Evolutionary conservation across 495 filamentous ascomycete species (phyloP), one percentile per base, ranked within the genome.

Genomic region (Monascus purpureus): DNA sequence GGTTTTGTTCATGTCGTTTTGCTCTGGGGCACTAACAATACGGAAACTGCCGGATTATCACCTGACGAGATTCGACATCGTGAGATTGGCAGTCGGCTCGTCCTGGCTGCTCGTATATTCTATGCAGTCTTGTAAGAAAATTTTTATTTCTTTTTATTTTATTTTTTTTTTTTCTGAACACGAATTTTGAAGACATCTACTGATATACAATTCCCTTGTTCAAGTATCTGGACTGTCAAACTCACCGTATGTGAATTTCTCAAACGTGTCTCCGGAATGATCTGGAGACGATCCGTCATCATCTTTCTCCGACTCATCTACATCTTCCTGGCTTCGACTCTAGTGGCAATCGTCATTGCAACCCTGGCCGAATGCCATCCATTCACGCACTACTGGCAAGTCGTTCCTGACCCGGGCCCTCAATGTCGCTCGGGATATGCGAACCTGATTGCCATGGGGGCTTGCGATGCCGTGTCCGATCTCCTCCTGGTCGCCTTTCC

Each of bases 181-280:
- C 22, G 8, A 22, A 24, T 25, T n/a, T 32, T n/a, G n/a, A n/a
- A n/a, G n/a, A n/a, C n/a, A n/a, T n/a, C n/a, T n/a, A n/a, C n/a
- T n/a, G n/a, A n/a, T n/a, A n/a, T n/a, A n/a, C n/a, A n/a, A n/a
- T n/a, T n/a, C n/a, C n/a, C n/a, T n/a, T n/a, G n/a, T n/a, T n/a
- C n/a, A n/a, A 90, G 86, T 40, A 77, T 97, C 35, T 97, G 88
- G 88, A 77, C 76, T 17, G 72, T 86, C 45, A 97, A 96, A 55
- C 70, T 78, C 52, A 82, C 86, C 28, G 80, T 96, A 33, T 80
- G 80, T 37, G 84, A 92, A 50, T 95, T 93, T 46, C 75, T 96
- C 39, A 80, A 78, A 43, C 76, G 90, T 14, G 69, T 96, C 23
- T 70, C 70, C 4, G 60, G 63, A 5, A 55, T 68, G 29, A 63